Evolutionary conservation across 139 green algal species (phyloP), one percentile per base, ranked within the genome.

Genomic region (Haematococcus lacustris): DNA sequence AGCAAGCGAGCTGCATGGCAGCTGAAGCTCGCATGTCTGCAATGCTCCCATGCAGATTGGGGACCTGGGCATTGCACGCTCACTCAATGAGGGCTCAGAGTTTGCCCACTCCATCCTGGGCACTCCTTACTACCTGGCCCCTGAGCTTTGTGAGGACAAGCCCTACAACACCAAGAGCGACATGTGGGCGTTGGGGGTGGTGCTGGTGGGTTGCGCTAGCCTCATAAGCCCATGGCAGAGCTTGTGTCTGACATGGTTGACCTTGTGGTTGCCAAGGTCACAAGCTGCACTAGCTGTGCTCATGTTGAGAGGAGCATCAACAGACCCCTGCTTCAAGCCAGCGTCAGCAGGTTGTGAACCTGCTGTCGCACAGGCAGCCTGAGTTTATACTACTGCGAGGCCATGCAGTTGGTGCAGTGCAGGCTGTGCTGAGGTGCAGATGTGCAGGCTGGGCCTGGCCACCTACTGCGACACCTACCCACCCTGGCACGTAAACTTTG

Each of bases 111-210:
- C 74, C 4, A 57, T 78, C 2, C 61, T 85, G 3, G 79, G 79
- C 32, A 94, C 89, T 33, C 88, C 88, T 2, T 93, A 89, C 79
- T 94, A 94, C 71, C 74, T 92, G 7, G 80, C 73, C 17, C 89
- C 89, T 34, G 89, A 94, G 79, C 76, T 94, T 37, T 92, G 86
- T 74, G 83, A 94, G 65, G 88, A 94, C 76, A 90, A 91, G 82
- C 89, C 89, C 0, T 93, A 93, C 88, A 91, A 90, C 68, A 70
- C 83, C 38, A 91, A 90, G 74, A 80, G 73, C 66, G 89, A 94
- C 66, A 71, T 94, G 13, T 92, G 89, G 87, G 85, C 87, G 0
- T 62, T 92, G 50, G 89, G 89, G 2, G 76, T 89, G 7, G 80
- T 84, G 3, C 63, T 88, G 74, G 78, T 87, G 61, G 67, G 82